Base-by-base conservation (phyloP, 306 rosid genomes). In the Prosopis cineraria region DNA sequence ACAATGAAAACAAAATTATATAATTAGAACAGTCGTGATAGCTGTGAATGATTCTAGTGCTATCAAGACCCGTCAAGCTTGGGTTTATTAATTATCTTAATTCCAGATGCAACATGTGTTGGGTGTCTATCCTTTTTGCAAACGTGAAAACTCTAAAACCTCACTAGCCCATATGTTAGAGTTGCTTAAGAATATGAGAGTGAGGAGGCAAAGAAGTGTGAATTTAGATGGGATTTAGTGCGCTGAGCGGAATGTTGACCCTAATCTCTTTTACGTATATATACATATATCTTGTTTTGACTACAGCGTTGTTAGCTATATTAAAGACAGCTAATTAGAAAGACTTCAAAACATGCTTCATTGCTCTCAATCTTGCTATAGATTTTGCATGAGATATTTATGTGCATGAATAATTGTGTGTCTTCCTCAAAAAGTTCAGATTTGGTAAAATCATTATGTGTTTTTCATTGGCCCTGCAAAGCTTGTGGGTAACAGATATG, bases 1-100 rank as follows among this genome's bases (percentile, higher is more conserved):
- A 74, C 31, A 76, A 63, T 41, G 69, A 27, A 80, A 41, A 73
- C 47, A 30, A 65, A 71, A 79, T 72, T 69, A 70, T 68, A 56
- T 72, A 72, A 73, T 72, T 60, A 56, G 6, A 53, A 72, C 29
- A 29, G 62, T 5, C 44, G 68, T 41, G 55, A 68, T 52, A 66
- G n/a, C 70, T 58, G 65, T 25, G n/a, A 30, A 58, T 58, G 34
- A 22, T 58, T 58, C 65, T 60, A 14, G 8, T 60, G 29, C 12
- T 14, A 60, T 60, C 20, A 60, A 17, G 19, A 59, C 13, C 40
- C 40, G 3, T 62, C 66, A 59, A 29, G 33, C 14, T 12, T 59
- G 37, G 59, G 25, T 52, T n/a, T 20, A 48, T 48, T 17, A 19
- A 48, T 20, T 48, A 48, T 17, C 55, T 5, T 48, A 48, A 19